These are phyloP conservation scores for Chytriomyces sp. DNA, from an alignment of 192 early-diverging fungal species.

Conservation along the genomic window DNA sequence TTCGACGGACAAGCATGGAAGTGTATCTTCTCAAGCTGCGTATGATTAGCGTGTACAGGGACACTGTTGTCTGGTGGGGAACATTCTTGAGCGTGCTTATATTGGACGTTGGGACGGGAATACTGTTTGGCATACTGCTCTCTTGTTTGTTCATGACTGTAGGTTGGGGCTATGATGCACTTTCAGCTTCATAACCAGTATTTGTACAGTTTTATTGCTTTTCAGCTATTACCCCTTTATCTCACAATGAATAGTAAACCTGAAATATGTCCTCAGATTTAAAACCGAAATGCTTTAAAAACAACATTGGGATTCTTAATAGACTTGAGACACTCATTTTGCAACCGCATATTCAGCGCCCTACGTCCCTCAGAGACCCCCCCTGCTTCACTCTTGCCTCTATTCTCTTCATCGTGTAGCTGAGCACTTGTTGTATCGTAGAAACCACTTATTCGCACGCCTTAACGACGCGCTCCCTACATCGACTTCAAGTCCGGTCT, in stretches of 20 bases:
- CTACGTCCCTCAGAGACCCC: slow-evolving; percentile 28
- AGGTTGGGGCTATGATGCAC: slow-evolving; percentile 2
- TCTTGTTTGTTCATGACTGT: slow-evolving; percentile 7
- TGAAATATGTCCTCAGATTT: too few species aligned
- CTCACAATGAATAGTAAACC: too few species aligned
- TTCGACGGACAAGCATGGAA: background rate
- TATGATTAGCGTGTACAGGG: background rate
- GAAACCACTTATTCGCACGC: slow-evolving; percentile 72
- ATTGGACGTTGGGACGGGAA: slow-evolving; percentile 23
- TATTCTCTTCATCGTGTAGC: slow-evolving; percentile 59
- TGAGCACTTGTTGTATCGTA: slow-evolving; percentile 71
- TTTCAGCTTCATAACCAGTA: too few species aligned
- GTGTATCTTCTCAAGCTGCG: slow-evolving; percentile 10
- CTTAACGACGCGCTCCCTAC: slow-evolving; percentile 5
- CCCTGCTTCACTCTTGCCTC: background rate
- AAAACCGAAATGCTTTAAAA: slow-evolving; percentile 36
- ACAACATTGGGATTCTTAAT: slow-evolving; percentile 56
- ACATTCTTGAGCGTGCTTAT: slow-evolving; percentile 18
- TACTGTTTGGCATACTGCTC: slow-evolving; percentile 17
- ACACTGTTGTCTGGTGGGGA: slow-evolving; percentile 16
- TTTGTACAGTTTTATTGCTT: too few species aligned
- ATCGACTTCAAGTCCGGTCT: slow-evolving; percentile 33
- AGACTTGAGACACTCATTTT: slow-evolving; percentile 67
- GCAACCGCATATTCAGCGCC: slow-evolving; percentile 50
- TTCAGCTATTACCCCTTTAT: too few species aligned